Base-by-base conservation (phyloP, 495 filamentous ascomycete species). In the Hypoxylon subgilvum region DNA sequence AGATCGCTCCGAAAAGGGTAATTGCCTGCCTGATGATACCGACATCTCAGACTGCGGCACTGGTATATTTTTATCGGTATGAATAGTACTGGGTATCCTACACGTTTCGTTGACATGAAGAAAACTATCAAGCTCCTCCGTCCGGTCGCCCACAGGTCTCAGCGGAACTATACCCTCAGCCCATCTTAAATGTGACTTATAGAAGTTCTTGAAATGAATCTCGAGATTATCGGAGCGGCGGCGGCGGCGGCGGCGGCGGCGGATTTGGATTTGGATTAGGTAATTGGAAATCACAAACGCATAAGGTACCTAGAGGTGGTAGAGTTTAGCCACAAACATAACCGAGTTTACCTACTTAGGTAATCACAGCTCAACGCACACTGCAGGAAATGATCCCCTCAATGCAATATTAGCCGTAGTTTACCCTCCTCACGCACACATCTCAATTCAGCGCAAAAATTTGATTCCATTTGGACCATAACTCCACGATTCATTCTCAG, bases 371-470 rank as follows among this genome's bases (percentile, higher is more conserved):
- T 27, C 3, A 3, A 3, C 8, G 23, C 8, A 27, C 3, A 27
- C 23, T 27, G n/a, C n/a, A n/a, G n/a, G n/a, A n/a, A n/a, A n/a
- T 27, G 8, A 27, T 27, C 13, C 59, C 43, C 53, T 19, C 28
- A 35, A 35, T 16, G 9, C 12, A 21, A 39, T 44, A 50, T 51
- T 58, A 64, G 39, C 53, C 61, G 61, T 54, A n/a, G 53, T 64
- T 64, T 64, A 54, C 3, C 51, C 44, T 35, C n/a, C 21, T 48
- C 49, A 50, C 61, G 60, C 60, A 64, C 61, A 64, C 61, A 36
- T 64, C 61, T 58, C 61, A 64, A 63, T 64, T 64, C 54, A 42
- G 44, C 43, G 43, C 42, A 51, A 60, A 60, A 64, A 45, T 51
- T 47, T n/a, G n/a, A n/a, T n/a, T n/a, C n/a, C 9, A 39, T 50